Conservation (phyloP, 805 yeast genomes). For the Saccharomyces eubayanus region DNA sequence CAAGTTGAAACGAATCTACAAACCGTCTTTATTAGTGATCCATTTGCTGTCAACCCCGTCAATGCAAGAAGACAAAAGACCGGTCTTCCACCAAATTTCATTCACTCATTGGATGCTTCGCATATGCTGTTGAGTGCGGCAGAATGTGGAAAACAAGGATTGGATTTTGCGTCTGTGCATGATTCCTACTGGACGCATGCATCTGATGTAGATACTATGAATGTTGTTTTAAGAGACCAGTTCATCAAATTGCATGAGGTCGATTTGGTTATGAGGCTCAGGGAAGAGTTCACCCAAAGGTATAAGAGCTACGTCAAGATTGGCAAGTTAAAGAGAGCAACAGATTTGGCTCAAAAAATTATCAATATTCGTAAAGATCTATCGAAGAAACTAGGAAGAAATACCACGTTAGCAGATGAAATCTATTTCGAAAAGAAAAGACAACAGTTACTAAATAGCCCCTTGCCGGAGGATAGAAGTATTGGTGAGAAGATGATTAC, state of each 20-base stretch:
- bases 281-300: slow-evolving; percentile 72
- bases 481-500: slow-evolving; percentile 54
- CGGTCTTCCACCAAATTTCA: slow-evolving; percentile 92
- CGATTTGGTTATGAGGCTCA: slow-evolving; percentile 61
- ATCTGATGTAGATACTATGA: slow-evolving; percentile 66
- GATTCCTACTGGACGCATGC: slow-evolving; percentile 99
- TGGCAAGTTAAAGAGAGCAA: slow-evolving; percentile 43
- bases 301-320: slow-evolving; percentile 64
- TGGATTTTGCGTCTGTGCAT: slow-evolving; percentile 89
- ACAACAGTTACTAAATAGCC: slow-evolving; percentile 44
- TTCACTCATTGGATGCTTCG: slow-evolving; percentile 92
- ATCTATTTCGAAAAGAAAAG: slow-evolving; percentile 61
- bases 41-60: slow-evolving; percentile 74
- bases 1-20: slow-evolving; percentile 78
- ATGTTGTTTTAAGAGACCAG: slow-evolving; percentile 58
- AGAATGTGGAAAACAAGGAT: slow-evolving; percentile 54
- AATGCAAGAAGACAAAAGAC: slow-evolving; percentile 83
- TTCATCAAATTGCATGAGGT: slow-evolving; percentile 71
- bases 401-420: slow-evolving; percentile 63
- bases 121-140: slow-evolving; percentile 90
- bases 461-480: slow-evolving; percentile 40
- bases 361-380: slow-evolving; percentile 41
- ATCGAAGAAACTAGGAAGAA: slow-evolving; percentile 43
- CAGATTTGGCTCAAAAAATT: slow-evolving; percentile 46
- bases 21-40: slow-evolving; percentile 79